Base-by-base conservation (phyloP, 495 filamentous ascomycete species). In the Pyrenula massariospora region DNA sequence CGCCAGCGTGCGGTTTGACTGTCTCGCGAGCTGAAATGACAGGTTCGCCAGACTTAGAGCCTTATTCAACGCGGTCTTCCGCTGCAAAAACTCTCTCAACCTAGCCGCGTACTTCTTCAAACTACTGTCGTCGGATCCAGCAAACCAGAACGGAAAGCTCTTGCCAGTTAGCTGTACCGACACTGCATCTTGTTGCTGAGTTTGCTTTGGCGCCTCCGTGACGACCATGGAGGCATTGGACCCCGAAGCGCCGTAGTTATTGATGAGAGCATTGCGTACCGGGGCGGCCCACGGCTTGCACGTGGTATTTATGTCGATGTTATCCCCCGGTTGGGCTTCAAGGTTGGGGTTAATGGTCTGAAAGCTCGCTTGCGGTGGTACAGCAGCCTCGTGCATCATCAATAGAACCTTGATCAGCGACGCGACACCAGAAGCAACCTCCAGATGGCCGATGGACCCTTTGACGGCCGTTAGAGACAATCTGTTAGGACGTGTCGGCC, bases 361-460 rank as follows among this genome's bases (percentile, higher is more conserved):
- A 57, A 70, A 69, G 31, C 60, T 67, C 0, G 73, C 68, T 25
- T 72, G 74, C 3, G 56, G 57, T 0, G 69, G 68, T 11, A 76
- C 68, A 2, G 58, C 48, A 1, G 61, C 59, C 64, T 66, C 57
- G 10, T 71, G 22, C 10, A 79, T 70, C 73, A 78, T 78, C 8
- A 71, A 25, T 15, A 75, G 54, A 1, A 65, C 59, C 57, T 77
- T 77, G 21, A 75, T 59, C 31, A 77, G 57, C 1, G 63, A 59
- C 1, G 60, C 67, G 1, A 71, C 63, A n/a, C 76, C 76, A 10
- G 74, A 68, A 11, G 74, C 65, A 10, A 60, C 59, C 56, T 79
- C 77, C 0, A 62, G 62, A 54, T 79, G 77, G 1, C 77, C 77
- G 42, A 78, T 55, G 15, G 65, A 60, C 0, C 68, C 63, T 50